Evolutionary conservation across 2,329 filamentous ascomycete species (phyloP).

Genomic region (Coniochaeta hoffmannii): DNA sequence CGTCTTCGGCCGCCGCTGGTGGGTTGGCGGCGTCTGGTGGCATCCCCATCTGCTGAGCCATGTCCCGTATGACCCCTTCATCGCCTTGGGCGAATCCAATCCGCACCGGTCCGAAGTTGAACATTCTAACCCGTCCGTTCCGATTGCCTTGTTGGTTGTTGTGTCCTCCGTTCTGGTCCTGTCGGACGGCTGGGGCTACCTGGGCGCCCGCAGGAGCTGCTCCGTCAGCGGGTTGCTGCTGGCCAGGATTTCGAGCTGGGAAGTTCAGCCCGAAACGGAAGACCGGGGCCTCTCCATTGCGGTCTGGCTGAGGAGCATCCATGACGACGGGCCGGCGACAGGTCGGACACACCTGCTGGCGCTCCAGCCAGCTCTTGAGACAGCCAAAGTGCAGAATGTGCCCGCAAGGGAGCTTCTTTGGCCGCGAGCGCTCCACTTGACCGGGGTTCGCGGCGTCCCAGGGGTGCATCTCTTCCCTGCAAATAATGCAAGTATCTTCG

Average conservation of each 20-base stretch:
- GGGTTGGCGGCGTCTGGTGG: constrained; percentile 23
- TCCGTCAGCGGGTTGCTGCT: constrained; percentile 18
- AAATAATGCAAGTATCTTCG: constrained; percentile 96
- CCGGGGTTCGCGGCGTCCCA: constrained; percentile 60
- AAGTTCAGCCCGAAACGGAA: constrained; percentile 23
- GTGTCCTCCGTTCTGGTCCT: constrained; percentile 20
- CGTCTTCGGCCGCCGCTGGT: constrained; percentile 9
- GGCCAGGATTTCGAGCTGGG: constrained; percentile 23
- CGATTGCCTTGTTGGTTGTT: constrained; percentile 21
- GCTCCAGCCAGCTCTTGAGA: constrained; percentile 92
- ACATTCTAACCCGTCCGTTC: constrained; percentile 25
- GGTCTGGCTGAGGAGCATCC: constrained; percentile 27
- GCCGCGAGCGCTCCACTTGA: constrained; percentile 75
- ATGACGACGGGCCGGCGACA: constrained; percentile 81
- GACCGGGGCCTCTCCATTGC: constrained; percentile 27
- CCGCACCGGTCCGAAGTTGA: constrained; percentile 60
- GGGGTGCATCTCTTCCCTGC: constrained; percentile 87
- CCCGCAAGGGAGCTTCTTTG: constrained; percentile 94
- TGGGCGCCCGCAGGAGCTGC: constrained; percentile 16
- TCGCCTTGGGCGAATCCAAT: constrained; percentile 70
- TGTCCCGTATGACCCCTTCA: constrained; percentile 54
- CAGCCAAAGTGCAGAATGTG: constrained; percentile 94
- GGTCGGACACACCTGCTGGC: constrained; percentile 94
- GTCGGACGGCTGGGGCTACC: constrained; percentile 18
- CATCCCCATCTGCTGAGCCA: constrained; percentile 56